Conservation (phyloP, 768 basidiomycete genomes). For the Daedaleopsis nitida region DNA sequence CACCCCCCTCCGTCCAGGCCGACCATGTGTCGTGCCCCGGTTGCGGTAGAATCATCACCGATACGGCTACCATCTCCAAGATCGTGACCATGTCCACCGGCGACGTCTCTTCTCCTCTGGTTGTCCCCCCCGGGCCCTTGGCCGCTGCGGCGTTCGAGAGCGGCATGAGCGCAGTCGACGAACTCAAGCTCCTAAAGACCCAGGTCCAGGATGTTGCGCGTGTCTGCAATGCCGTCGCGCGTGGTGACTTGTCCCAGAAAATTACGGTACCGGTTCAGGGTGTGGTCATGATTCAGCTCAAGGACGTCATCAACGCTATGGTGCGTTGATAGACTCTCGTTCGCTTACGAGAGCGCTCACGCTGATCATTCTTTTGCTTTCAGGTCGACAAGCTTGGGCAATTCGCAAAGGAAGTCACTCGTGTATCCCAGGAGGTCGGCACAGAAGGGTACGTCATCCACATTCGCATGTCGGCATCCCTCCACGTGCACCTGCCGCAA, state of each 20-base stretch:
- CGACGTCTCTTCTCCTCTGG: conserved; percentile 36
- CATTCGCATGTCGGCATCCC: no score
- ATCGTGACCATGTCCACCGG: conserved; percentile 23
- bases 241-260: conserved; percentile 54
- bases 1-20: conserved; percentile 44
- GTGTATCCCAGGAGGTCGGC: conserved; percentile 83
- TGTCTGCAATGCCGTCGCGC: conserved; percentile 46
- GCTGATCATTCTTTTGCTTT: conserved; percentile 13
- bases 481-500: no score
- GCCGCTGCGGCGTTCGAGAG: conserved; percentile 57
- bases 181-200: conserved; percentile 76
- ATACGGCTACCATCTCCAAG: conserved; percentile 40
- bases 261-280: conserved; percentile 57
- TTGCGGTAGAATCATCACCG: conserved; percentile 54
- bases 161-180: conserved; percentile 72
- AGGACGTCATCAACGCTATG: conserved; percentile 38
- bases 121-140: conserved; percentile 58
- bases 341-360: conserved; percentile 11
- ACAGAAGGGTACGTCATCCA: conserved; percentile 49
- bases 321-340: conserved; percentile 28
- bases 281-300: conserved; percentile 38
- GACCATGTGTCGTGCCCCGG: conserved; percentile 52
- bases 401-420: conserved; percentile 90
- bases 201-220: conserved; percentile 63
- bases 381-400: conserved; percentile 73